phyloP scores from a whole-genome alignment of 495 filamentous ascomycete species.

The Entonaema liquescens region DNA sequence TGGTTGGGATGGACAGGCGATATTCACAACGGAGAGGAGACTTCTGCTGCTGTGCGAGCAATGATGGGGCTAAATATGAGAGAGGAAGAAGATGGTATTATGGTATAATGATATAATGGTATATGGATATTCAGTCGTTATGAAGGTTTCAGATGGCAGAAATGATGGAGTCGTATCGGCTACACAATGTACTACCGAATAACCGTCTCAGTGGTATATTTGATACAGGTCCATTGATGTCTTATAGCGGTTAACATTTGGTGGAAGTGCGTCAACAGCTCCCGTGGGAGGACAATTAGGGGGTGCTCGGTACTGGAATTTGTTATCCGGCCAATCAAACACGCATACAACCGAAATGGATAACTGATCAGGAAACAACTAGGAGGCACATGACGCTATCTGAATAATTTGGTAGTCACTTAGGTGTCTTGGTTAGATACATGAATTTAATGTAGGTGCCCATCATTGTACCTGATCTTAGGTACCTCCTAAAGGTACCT shows the following conservation, averaged over 20 bases:
- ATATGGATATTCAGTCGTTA: no score
- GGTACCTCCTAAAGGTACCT: no score
- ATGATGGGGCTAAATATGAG: conserved; percentile 9
- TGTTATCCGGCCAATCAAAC: not conserved
- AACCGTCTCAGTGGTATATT: not conserved
- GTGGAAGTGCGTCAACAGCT: no score
- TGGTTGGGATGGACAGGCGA: conserved; percentile 4
- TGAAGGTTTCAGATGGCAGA: not conserved
- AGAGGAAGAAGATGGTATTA: not conserved
- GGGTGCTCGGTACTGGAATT: not conserved
- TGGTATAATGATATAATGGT: no score
- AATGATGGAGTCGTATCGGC: not conserved
- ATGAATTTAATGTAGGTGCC: not conserved
- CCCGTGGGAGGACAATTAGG: no score
- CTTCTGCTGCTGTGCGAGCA: not conserved
- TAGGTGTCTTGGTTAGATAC: not conserved
- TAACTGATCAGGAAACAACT: not conserved
- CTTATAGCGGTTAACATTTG: no score
- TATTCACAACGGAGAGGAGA: not conserved
- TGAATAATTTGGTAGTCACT: no score
- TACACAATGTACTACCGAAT: not conserved
- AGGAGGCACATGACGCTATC: not conserved
- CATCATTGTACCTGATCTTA: not conserved
- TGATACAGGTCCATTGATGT: no score
- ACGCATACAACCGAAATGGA: not conserved